Conservation (phyloP, 2,329 filamentous ascomycete species). For the Colletotrichum sp. region DNA sequence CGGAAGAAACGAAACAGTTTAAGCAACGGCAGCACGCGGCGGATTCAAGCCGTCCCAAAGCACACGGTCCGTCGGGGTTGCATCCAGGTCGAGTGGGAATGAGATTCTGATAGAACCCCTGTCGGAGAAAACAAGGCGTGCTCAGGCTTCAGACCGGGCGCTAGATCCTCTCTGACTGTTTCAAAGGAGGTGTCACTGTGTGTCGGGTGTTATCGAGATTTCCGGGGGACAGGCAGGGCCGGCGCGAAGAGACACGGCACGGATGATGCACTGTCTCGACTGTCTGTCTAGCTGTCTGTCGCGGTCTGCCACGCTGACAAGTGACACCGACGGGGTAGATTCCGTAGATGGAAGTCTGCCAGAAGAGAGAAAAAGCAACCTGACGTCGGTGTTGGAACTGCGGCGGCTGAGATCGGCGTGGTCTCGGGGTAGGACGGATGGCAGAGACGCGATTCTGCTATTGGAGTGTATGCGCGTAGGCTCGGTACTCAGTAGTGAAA, state of each 20-base stretch:
- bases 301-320: background rate
- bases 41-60: background rate
- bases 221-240: conserved; percentile 4
- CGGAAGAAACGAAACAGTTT: conserved; percentile 20
- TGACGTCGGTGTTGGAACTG: background rate
- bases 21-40: conserved; percentile 12
- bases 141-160: background rate
- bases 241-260: conserved; percentile 10
- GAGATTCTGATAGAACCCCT: conserved; percentile 9
- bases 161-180: conserved; percentile 18
- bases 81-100: background rate
- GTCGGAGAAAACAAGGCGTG: conserved; percentile 10
- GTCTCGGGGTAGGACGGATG: background rate
- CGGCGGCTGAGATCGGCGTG: background rate
- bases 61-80: conserved; percentile 8
- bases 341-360: background rate
- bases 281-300: background rate
- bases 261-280: conserved; percentile 15
- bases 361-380: background rate
- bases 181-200: conserved; percentile 19
- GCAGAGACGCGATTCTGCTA: background rate
- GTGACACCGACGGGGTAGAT: background rate
- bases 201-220: conserved; percentile 11
- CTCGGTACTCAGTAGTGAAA: background rate
- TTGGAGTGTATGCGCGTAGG: background rate